Base-by-base conservation (phyloP, 2,329 filamentous ascomycete genomes). In the Aureobasidium musti region DNA sequence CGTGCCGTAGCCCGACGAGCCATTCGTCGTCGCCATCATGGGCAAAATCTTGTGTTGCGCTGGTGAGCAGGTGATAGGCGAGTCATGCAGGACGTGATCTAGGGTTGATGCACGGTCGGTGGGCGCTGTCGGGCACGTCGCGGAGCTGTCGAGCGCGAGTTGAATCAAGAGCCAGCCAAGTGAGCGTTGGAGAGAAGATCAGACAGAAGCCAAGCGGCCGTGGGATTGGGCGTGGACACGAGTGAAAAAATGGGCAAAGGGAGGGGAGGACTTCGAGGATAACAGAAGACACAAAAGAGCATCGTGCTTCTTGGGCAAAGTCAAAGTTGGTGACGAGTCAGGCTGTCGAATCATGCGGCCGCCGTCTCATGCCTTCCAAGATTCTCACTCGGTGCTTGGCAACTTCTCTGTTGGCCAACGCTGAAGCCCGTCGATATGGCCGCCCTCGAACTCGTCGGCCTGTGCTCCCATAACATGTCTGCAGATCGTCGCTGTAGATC, bases 1-100 rank as follows among this genome's bases (percentile, higher is more conserved):
- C 61, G 50, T 65, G 39, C 61, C 61, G 39, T 65, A 56, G 61
- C 61, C 50, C 10, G 61, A 56, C 28, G 61, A 54, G 61, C 61
- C 61, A 39, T 65, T 65, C 23, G 50, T 65, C 39, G 61, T 65
- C 37, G 61, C 61, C 61, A 56, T 65, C 26, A 47, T 49, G 23
- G 56, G 21, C 52, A 33, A 45, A 54, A 17, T 37, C 41, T 47
- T 39, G 59, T 52, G 43, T 21, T 41, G n/a, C 60, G n/a, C n/a
- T 63, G 33, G 33, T 52, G 26, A 41, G 30, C 21, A 30, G 26
- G 37, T 23, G 26, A 47, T 23, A 11, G 5, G 30, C 60, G 60
- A 63, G 60, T 63, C 60, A 63, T 63, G 60, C 60, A 53, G n/a
- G 33, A 39, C 21, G 45, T 30, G 45, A 23, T 50, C 21, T 21